Conservation (phyloP, 106 monocot genomes). For the Vanilla planifolia region DNA sequence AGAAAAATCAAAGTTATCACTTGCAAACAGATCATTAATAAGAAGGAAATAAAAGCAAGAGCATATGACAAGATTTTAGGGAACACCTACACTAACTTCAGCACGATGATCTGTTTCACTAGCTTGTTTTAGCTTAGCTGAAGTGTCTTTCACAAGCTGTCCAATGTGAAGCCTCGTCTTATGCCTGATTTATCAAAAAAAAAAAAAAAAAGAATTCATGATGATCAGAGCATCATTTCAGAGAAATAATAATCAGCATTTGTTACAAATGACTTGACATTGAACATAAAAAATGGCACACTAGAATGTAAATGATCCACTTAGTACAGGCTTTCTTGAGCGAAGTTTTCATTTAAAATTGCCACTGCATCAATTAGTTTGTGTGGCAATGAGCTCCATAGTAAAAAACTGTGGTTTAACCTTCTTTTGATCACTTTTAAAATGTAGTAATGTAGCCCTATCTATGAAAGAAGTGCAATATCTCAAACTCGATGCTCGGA, state of each 20-base stretch:
- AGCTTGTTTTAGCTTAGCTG: constrained; percentile 67
- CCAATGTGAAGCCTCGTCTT: constrained; percentile 65
- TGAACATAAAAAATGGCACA: too few relatives aligned
- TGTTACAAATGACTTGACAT: too few relatives aligned
- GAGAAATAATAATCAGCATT: not conserved
- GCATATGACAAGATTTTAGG: not conserved
- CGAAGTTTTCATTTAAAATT: too few relatives aligned
- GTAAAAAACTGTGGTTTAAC: too few relatives aligned
- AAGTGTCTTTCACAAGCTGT: constrained; percentile 72
- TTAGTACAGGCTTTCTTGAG: too few relatives aligned
- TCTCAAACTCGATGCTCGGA: too few relatives aligned
- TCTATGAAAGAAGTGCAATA: too few relatives aligned
- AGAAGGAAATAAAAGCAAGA: not conserved
- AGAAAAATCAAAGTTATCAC: not conserved
- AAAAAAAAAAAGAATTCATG: not conserved
- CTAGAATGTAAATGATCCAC: too few relatives aligned
- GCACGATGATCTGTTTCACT: constrained; percentile 59
- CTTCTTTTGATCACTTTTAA: too few relatives aligned
- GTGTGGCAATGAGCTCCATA: too few relatives aligned
- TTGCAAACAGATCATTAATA: not conserved
- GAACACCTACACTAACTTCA: constrained; percentile 60
- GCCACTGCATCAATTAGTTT: too few relatives aligned
- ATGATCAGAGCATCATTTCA: not conserved
- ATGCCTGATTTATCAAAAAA: constrained; percentile 38
- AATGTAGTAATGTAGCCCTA: too few relatives aligned